Evolutionary conservation across 2,329 filamentous ascomycete genomes (phyloP).

Genomic region (Sordariomycetes sp.): DNA sequence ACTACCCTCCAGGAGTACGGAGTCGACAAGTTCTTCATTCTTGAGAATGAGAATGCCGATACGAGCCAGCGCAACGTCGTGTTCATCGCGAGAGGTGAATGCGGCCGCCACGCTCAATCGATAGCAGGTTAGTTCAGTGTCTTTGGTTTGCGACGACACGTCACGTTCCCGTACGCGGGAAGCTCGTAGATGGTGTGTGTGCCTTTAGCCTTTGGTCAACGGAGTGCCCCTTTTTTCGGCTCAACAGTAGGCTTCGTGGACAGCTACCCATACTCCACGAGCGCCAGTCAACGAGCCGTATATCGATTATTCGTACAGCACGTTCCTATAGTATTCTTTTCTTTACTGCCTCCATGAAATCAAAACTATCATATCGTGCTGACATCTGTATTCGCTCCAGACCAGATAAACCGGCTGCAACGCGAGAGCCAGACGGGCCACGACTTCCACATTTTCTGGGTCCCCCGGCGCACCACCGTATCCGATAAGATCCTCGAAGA

Average conservation of each 20-base stretch:
- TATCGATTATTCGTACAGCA: constrained; percentile 6
- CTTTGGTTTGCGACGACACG: background rate
- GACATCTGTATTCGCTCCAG: constrained; percentile 40
- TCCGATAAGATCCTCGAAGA: constrained; percentile 88
- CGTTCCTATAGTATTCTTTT: constrained; percentile 3
- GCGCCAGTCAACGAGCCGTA: constrained; percentile 8
- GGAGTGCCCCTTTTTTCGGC: constrained; percentile 4
- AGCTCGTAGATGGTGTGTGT: background rate
- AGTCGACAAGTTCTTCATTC: constrained; percentile 91
- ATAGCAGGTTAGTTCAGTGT: constrained; percentile 66
- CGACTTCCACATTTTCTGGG: constrained; percentile 95
- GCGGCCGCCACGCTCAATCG: constrained; percentile 65
- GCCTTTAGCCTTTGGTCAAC: background rate
- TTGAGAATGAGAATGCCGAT: constrained; percentile 93
- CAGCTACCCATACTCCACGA: constrained; percentile 10
- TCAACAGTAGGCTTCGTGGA: constrained; percentile 46
- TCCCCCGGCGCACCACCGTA: constrained; percentile 80
- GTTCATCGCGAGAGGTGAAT: constrained; percentile 86
- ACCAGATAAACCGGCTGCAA: constrained; percentile 81
- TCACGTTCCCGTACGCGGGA: background rate
- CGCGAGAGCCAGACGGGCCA: constrained; percentile 81
- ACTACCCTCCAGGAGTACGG: constrained; percentile 93
- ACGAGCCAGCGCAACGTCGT: constrained; percentile 89
- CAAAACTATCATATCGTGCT: constrained; percentile 37
- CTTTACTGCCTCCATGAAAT: constrained; percentile 7